A percentile compares a stretch with the other conserved stretches of the same genome.
phyloP scores from a whole-genome alignment of 2,329 filamentous ascomycete species.

The Ophiostoma novo-ulmi region DNA sequence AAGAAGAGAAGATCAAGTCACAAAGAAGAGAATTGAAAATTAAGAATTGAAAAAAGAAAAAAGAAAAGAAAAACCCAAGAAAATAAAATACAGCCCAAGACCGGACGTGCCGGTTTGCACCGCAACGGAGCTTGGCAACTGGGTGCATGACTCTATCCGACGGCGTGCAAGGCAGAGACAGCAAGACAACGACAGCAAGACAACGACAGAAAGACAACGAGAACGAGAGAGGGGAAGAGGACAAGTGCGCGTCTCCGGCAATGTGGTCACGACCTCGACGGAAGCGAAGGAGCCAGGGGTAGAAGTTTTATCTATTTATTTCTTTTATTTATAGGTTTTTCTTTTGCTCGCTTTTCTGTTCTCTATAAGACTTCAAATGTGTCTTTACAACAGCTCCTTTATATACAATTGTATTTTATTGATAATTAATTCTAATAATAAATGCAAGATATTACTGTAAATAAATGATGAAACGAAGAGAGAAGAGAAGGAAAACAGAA shows the following conservation, averaged over 20 bases:
- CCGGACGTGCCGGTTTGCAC: background rate
- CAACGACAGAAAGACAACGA: background rate
- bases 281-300: conserved; percentile 1
- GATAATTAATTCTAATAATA: too few relatives aligned
- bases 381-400: background rate
- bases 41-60: background rate
- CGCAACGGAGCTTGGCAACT: background rate
- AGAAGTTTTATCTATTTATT: background rate
- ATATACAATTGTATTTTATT: background rate
- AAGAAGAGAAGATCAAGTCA: background rate
- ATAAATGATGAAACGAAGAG: background rate
- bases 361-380: too few relatives aligned
- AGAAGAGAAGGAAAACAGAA: background rate
- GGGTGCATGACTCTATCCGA: conserved; percentile 11
- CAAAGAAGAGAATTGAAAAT: background rate
- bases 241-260: background rate
- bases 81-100: background rate
- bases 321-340: background rate
- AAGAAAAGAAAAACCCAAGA: background rate
- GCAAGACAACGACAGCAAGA: background rate
- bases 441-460: background rate
- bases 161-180: background rate
- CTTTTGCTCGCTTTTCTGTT: background rate
- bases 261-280: conserved; percentile 6
- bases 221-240: background rate